A percentile compares a stretch with the other conserved stretches of the same genome.
Evolutionary conservation across 306 rosid genomes (phyloP).

Genomic region (Luffa aegyptiaca): DNA sequence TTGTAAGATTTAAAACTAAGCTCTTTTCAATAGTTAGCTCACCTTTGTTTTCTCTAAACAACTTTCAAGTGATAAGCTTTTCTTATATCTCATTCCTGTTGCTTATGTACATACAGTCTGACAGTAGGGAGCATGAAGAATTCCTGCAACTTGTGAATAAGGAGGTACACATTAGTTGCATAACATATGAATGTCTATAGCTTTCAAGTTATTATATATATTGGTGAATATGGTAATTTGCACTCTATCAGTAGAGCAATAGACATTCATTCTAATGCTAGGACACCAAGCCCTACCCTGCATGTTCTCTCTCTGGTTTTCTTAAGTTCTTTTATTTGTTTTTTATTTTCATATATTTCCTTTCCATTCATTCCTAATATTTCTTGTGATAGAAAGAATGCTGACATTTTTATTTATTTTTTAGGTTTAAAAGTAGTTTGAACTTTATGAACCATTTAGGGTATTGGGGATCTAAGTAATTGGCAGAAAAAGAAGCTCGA

Average conservation of each 20-base stretch:
- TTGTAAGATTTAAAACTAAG: slow-evolving; percentile 50
- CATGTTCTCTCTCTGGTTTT: too few relatives aligned
- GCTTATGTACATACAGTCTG: slow-evolving; percentile 55
- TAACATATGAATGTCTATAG: background rate
- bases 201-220: background rate
- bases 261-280: too few relatives aligned
- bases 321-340: too few relatives aligned
- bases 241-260: background rate
- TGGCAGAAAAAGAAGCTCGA: too few relatives aligned
- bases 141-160: slow-evolving; percentile 82
- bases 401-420: too few relatives aligned
- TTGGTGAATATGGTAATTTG: background rate
- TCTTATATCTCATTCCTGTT: background rate
- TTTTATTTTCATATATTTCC: too few relatives aligned
- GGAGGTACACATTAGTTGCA: slow-evolving; percentile 43
- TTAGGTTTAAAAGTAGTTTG: too few relatives aligned
- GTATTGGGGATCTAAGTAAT: too few relatives aligned
- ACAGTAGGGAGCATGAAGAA: slow-evolving; percentile 86
- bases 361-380: too few relatives aligned
- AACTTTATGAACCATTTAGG: too few relatives aligned
- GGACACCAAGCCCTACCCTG: too few relatives aligned
- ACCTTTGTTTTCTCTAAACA: background rate
- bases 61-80: background rate
- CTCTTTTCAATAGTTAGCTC: background rate
- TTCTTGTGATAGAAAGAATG: too few relatives aligned